Base-by-base conservation (phyloP, 495 filamentous ascomycete species). In the Hyaloscypha hepaticicola region DNA sequence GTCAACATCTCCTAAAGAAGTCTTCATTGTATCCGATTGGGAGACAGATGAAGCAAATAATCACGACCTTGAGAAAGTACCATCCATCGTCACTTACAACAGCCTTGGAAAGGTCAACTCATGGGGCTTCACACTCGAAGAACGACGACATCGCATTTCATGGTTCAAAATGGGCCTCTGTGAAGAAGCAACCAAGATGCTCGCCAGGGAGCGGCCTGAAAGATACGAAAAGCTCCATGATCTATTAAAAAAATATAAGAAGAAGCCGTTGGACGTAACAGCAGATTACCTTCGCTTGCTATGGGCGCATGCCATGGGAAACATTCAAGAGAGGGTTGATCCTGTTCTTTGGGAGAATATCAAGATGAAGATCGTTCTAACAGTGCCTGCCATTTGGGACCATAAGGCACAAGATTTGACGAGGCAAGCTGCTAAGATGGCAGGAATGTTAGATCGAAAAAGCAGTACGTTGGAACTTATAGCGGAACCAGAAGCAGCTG, bases 231-330 rank as follows among this genome's bases (percentile, higher is more conserved):
- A 34, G 26, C n/a, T n/a, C n/a, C n/a, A n/a, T n/a, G n/a, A n/a
- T 3, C 51, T 16, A 19, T 16, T 64, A 1, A 9, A 9, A 58
- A 48, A 31, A 34, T 16, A 41, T 5, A n/a, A 26, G 1, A 67
- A 70, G 41, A 38, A 52, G 29, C 64, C 69, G 9, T 64, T 72
- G 7, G 57, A 72, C 19, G 64, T 70, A 5, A 58, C 70, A 24
- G 60, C 67, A 2, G 69, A 72, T 55, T 72, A 69, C 31, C 41
- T 72, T 3, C 24, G 25, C 1, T 64, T 58, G n/a, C 29, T 72
- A 22, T 55, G 61, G 34, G 53, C 19, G n/a, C 63, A 69, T 41
- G 61, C 51, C 3, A 5, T 67, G 1, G 55, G 53, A 31, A 41
- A 19, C 1, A 28, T 72, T 5, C 28, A 21, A 16, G 11, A 19